Base-by-base conservation (phyloP, 78 protist genomes). In the Monocercomonoides exilis region DNA sequence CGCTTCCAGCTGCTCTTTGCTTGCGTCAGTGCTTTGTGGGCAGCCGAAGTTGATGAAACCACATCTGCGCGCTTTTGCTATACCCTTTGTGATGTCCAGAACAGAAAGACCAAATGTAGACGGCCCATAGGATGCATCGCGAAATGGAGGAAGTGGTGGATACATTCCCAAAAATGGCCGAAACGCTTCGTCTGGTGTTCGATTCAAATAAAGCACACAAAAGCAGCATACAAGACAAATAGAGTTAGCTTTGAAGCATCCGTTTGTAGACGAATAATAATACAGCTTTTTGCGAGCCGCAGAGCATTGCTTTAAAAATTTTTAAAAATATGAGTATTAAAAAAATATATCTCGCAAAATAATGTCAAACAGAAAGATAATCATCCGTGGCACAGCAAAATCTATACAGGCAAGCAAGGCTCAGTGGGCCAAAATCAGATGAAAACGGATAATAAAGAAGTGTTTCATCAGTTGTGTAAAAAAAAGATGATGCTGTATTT, bases 41-140 rank as follows among this genome's bases (percentile, higher is more conserved):
- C n/a, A 46, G 88, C 70, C 88, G 3, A 94, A 94, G 21, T 64
- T 35, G 21, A 1, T 2, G 5, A 46, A 0, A 82, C 91, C 88
- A 46, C 87, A 2, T 21, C 0, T 29, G 38, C 33, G 0, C 1
- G 92, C 97, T 2, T 35, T 2, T 82, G 29, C 5, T 21, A 93
- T 77, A 38, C 93, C 94, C 29, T 32, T 34, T 45, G 85, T 3
- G 46, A 45, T 2, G 45, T 93, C 92, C 5, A 45, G 87, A 4
- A 93, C 36, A 6, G 90, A 85, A 43, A 92, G 81, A 33, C 46
- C 41, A 84, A 45, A 95, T 45, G 89, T 87, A 32, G 87, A 46
- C 38, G 81, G 81, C 3, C 93, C 94, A 63, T 77, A 63, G 6
- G 92, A 77, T 33, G 95, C 97, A 64, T 95, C 97, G 54, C 97